These are phyloP conservation scores for Penicillium egyptiacum DNA, from an alignment of 495 filamentous ascomycete species.

Conservation along the genomic window DNA sequence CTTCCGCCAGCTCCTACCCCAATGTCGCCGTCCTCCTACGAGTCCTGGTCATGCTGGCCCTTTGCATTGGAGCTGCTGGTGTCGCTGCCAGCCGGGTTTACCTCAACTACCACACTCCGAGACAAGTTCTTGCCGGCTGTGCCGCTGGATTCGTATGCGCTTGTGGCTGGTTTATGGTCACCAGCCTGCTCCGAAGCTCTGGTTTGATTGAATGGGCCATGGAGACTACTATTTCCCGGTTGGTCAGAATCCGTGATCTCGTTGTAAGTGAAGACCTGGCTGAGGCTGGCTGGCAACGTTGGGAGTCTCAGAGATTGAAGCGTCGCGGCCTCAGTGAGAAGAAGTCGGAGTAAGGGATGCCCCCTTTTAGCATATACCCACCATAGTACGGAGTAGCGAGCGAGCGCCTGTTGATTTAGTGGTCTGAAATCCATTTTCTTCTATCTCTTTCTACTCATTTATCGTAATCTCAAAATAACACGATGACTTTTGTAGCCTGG, in stretches of 20 bases:
- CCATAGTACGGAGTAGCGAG: slow-evolving; percentile 4
- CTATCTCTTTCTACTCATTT: not conserved
- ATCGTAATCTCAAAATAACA: not conserved
- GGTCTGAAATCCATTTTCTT: not conserved
- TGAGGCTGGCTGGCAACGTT: slow-evolving; percentile 91
- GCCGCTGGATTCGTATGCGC: slow-evolving; percentile 71
- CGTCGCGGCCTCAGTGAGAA: slow-evolving; percentile 31
- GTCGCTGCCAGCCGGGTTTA: slow-evolving; percentile 85
- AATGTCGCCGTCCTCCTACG: slow-evolving; percentile 60
- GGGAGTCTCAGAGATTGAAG: slow-evolving; percentile 59
- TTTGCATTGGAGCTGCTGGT: slow-evolving; percentile 58
- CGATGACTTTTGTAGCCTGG: not conserved
- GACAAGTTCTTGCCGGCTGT: slow-evolving; percentile 80
- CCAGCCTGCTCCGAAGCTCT: slow-evolving; percentile 57
- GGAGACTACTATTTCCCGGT: slow-evolving; percentile 62
- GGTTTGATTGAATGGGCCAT: slow-evolving; percentile 71
- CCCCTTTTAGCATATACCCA: not conserved
- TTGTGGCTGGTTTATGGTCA: slow-evolving; percentile 74
- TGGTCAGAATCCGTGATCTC: slow-evolving; percentile 75
- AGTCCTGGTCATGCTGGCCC: slow-evolving; percentile 53
- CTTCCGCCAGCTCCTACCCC: slow-evolving; percentile 38
- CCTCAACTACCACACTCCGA: slow-evolving; percentile 86
- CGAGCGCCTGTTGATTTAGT: not conserved
- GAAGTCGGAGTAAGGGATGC: slow-evolving; percentile 29
- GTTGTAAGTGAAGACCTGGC: slow-evolving; percentile 86